Evolutionary conservation across 441 rosid species (phyloP).

Genomic region (Euphorbia celastroides): DNA sequence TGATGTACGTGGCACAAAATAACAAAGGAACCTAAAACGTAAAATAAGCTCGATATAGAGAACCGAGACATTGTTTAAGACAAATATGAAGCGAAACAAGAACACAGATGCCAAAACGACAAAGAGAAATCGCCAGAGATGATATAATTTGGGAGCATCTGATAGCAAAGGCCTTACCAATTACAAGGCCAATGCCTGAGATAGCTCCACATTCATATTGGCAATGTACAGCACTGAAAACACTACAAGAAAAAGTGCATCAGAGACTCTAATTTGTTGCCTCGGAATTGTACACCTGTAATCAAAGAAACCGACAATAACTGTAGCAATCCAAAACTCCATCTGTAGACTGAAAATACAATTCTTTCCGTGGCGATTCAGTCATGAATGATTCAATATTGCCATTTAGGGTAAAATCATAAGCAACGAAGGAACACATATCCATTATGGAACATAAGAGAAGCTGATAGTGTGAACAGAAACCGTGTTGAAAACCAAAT

Average conservation of each 20-base stretch:
- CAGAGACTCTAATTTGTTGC: slow-evolving; percentile 73
- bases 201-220: slow-evolving; percentile 31
- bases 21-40: no score
- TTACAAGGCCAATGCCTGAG: slow-evolving; percentile 30
- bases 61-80: no score
- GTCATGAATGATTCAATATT: not conserved
- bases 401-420: not conserved
- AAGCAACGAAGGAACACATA: not conserved
- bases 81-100: no score
- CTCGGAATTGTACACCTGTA: no score
- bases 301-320: not conserved
- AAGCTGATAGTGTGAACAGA: not conserved
- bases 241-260: slow-evolving; percentile 32
- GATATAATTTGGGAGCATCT: slow-evolving; percentile 26
- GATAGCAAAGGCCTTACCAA: slow-evolving; percentile 28
- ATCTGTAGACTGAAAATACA: not conserved
- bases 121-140: no score
- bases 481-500: no score
- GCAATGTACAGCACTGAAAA: slow-evolving; percentile 61
- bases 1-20: no score
- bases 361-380: not conserved
- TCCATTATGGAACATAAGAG: not conserved
- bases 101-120: no score
- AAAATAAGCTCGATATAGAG: no score
- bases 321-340: not conserved